phyloP scores from a whole-genome alignment of 208 protist species.

The Leishmania lainsoni region DNA sequence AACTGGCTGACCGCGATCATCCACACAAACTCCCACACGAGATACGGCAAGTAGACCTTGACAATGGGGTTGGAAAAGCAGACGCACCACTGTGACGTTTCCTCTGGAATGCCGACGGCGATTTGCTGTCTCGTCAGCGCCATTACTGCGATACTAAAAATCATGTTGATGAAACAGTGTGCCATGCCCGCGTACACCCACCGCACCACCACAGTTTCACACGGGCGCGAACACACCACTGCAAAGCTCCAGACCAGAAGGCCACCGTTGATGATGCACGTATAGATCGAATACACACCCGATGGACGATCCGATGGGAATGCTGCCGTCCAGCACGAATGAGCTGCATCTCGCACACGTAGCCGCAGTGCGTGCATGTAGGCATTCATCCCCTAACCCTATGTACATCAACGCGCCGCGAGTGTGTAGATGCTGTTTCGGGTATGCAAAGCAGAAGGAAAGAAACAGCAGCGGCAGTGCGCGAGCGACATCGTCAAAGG shows the following conservation, averaged over 20 bases:
- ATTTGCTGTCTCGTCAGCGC: constrained; percentile 45
- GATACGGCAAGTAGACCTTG: constrained; percentile 43
- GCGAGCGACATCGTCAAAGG: not conserved
- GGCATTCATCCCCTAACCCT: constrained; percentile 13
- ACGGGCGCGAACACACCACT: constrained; percentile 37
- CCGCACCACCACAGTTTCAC: constrained; percentile 9
- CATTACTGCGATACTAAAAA: constrained; percentile 61
- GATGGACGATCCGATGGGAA: constrained; percentile 78
- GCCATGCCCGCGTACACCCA: constrained; percentile 53
- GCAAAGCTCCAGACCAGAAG: constrained; percentile 57
- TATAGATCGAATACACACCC: constrained; percentile 53
- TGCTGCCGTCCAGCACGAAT: constrained; percentile 20
- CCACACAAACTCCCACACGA: constrained; percentile 70
- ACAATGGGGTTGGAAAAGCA: constrained; percentile 47
- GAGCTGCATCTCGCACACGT: constrained; percentile 23
- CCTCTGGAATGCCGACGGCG: constrained; percentile 45
- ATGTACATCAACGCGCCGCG: not conserved
- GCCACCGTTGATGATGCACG: constrained; percentile 49
- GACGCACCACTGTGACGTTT: constrained; percentile 35
- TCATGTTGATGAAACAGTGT: constrained; percentile 68
- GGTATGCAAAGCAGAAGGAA: not conserved
- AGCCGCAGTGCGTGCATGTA: constrained; percentile 30
- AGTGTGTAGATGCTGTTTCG: not conserved
- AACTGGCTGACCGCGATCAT: constrained; percentile 41
- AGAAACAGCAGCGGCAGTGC: not conserved